Base-by-base conservation (phyloP, 805 yeast genomes). In the Yarrowia yakushimensis region DNA sequence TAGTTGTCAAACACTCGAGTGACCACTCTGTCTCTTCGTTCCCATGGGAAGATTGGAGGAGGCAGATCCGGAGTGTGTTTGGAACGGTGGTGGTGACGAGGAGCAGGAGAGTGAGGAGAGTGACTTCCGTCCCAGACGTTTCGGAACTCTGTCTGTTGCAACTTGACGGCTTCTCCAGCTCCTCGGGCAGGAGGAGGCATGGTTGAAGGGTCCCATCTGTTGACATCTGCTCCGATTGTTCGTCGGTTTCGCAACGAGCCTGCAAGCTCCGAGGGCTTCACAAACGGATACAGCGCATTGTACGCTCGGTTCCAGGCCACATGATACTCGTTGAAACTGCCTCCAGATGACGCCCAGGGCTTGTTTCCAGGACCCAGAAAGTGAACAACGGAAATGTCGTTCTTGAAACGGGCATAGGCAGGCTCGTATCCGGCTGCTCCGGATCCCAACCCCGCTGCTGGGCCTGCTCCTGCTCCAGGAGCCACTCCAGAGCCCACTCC, bases 381-480 rank as follows among this genome's bases (percentile, higher is more conserved):
- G 63, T 77, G 80, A 30, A 73, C 68, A 9, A 73, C 69, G 50
- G 74, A 76, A 23, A 83, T 74, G 23, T 79, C 73, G 13, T 71
- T 63, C 15, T 68, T 64, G 70, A 85, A 89, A 69, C 81, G 80
- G 39, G 73, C 74, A 69, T 77, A 83, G 0, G 96, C 94, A 0
- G 96, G 94, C 20, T 79, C 75, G 73, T 85, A 87, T 73, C 89
- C 86, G 70, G 89, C 89, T 54, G 80, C 43, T 34, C 59, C 59
- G 1, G 59, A 52, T 6, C 59, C 59, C 5, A 45, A 17, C 3
- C 55, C 39, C 11, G 39, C 37, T 13, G 39, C 52, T 7, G 52
- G 18, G n/a, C 36, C 52, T 5, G 22, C 9, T 3, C 25, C 23
- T 2, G 20, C 25, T 18, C 52, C 52, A 18, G 52, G 30, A 13